Base-by-base conservation (phyloP, 2,329 filamentous ascomycete genomes). In the Fusarium avenaceum region DNA sequence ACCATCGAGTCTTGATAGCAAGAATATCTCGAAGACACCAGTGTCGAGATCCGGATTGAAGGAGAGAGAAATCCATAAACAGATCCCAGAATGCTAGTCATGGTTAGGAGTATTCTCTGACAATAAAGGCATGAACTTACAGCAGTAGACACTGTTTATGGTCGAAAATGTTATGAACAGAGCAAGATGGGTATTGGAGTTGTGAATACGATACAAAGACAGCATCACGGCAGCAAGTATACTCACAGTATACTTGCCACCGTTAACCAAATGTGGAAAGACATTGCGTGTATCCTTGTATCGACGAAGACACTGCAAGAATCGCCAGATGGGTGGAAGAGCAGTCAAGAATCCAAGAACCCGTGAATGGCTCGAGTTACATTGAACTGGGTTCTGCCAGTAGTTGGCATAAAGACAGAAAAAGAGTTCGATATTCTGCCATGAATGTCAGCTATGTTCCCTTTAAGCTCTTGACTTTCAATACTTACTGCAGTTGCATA, bases 41-140 rank as follows among this genome's bases (percentile, higher is more conserved):
- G 69, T 92, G 83, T 13, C 87, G 86, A 0, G 92, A 87, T 56
- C 90, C 88, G 0, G 91, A 85, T 72, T 97, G 94, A 4, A 95
- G 86, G n/a, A 97, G 84, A 60, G 92, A 96, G 86, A 96, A 98
- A 78, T 99, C 96, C 92, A 98, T 97, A 68, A 93, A 89, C 3
- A 99, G 81, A 76, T 99, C 96, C 96, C 96, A 99, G 42, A 97
- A 86, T 11, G 90, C 88, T 90, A 55, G 10, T 1, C n/a, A 6
- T 32, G 28, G 17, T 64, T 6, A 55, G 67, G 19, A 71, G 38
- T 32, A 38, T 56, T 33, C 2, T 32, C 30, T 4, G 44, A n/a
- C 19, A 19, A 6, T 17, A 15, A 3, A 17, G 7, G 11, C 6
- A 7, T 13, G 44, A 6, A 82, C 88, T 81, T 81, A 90, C 89